Conservation (phyloP, 805 yeast genomes). For the Yarrowia porcina region DNA sequence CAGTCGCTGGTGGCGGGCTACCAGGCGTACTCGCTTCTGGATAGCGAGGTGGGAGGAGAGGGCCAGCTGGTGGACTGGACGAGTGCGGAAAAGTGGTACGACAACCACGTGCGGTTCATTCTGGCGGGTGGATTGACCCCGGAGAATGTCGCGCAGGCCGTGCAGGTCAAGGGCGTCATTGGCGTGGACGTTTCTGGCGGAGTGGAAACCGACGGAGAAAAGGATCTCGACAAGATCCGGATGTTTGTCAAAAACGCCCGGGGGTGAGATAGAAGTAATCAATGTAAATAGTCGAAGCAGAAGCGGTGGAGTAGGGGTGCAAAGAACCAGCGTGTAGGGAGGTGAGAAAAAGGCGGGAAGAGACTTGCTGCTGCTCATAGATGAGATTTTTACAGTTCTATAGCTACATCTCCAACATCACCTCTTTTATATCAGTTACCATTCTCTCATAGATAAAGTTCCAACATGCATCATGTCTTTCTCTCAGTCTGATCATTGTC, state of each 20-base stretch:
- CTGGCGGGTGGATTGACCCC: slow-evolving; percentile 91
- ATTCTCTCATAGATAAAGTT: background rate
- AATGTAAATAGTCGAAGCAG: background rate
- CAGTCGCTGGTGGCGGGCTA: slow-evolving; percentile 37
- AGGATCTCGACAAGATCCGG: slow-evolving; percentile 63
- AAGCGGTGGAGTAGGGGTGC: too few relatives aligned
- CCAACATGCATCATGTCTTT: background rate
- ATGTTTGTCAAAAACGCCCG: slow-evolving; percentile 56
- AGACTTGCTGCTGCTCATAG: too few relatives aligned
- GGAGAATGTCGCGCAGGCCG: slow-evolving; percentile 61
- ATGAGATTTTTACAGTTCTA: too few relatives aligned
- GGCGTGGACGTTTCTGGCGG: slow-evolving; percentile 98
- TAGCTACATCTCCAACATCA: background rate
- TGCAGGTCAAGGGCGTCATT: slow-evolving; percentile 52
- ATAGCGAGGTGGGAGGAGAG: slow-evolving; percentile 89
- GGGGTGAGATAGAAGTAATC: background rate
- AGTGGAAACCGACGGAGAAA: slow-evolving; percentile 74
- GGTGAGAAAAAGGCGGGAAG: too few relatives aligned
- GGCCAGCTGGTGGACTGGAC: slow-evolving; percentile 81
- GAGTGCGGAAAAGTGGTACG: slow-evolving; percentile 38
- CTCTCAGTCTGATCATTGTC: background rate
- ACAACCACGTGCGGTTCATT: slow-evolving; percentile 46
- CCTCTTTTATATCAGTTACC: too few relatives aligned
- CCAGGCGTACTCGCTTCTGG: slow-evolving; percentile 64
- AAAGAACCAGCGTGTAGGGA: too few relatives aligned